A percentile compares a stretch with the other conserved stretches of the same genome.
phyloP scores from a whole-genome alignment of 2,329 filamentous ascomycete species.

The Cordyceps cateniannulata region DNA sequence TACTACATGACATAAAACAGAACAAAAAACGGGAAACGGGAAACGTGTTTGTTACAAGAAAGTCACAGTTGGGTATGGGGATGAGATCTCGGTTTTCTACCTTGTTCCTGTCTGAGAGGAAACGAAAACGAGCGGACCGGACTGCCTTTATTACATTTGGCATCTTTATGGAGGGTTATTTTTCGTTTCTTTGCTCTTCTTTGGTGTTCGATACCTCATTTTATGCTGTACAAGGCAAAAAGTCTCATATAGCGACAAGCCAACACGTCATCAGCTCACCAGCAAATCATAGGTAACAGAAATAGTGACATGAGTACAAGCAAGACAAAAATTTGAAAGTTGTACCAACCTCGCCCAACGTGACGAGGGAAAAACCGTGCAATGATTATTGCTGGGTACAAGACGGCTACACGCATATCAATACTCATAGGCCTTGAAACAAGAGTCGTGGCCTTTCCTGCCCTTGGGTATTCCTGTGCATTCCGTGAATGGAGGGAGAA shows the following conservation, averaged over 20 bases:
- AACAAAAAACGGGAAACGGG: neutral
- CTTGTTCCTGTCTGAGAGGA: neutral
- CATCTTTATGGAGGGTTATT: neutral
- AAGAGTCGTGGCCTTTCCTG: neutral
- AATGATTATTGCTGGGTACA: too few species aligned
- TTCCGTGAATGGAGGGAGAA: neutral
- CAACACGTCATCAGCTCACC: neutral
- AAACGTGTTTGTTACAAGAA: neutral
- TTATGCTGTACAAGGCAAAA: conserved; percentile 8
- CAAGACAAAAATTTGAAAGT: neutral
- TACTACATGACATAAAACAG: conserved; percentile 57
- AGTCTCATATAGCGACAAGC: neutral
- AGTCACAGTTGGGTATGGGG: neutral
- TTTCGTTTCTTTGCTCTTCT: conserved; percentile 8
- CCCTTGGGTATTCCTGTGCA: neutral
- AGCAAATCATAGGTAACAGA: neutral
- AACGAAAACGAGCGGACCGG: neutral
- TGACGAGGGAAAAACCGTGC: neutral
- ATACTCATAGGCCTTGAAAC: neutral
- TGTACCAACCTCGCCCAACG: neutral
- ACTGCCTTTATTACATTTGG: neutral
- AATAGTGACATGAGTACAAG: neutral
- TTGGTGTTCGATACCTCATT: conserved; percentile 21
- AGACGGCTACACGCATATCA: neutral
- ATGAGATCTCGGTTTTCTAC: neutral